Evolutionary conservation across 495 filamentous ascomycete species (phyloP), one percentile per base, ranked within the genome.

Genomic region (Tuber microsphaerosporum): DNA sequence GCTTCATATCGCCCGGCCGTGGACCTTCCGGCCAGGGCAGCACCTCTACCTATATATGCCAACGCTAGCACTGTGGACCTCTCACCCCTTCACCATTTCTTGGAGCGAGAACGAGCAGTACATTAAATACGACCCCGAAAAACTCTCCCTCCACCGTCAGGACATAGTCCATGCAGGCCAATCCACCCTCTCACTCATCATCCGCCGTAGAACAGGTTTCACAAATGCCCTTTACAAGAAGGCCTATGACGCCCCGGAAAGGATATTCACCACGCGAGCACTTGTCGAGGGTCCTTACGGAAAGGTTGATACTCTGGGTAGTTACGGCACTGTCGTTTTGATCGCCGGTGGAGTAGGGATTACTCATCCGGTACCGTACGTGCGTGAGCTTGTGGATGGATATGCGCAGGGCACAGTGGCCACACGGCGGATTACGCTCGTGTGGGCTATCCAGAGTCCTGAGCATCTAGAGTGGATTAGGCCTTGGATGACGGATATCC

Each of bases 391-490:
- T 4, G 88, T 97, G 14, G 85, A 87, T 8, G 91, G 91, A 70
- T 91, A 90, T 80, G 85, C 86, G 46, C 89, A 90, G 68, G 89
- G 88, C 73, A 91, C 90, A 31, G 90, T 91, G 19, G 92, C 93
- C n/a, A 91, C 91, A 0, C 89, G 90, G 68, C 90, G 91, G 75
- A 87, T 97, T 76, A 87, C 95, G 20, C 88, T 99, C 8, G 89
- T 97, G 70, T 99, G 95, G 95, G 90, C 91, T 69, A 92, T 99
- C 73, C 92, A 94, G 78, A 92, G 87, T 61, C 92, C 91, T 39
- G 94, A 97, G 74, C 91, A 94, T 77, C 88, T 99, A 41, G 90
- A 94, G 81, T 99, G 95, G 95, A 92, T 97, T 65, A 88, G 92
- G 10, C 89, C 91, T 12, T 99, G 92, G 92, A 99, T 99, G 95